A percentile compares a stretch with the other conserved stretches of the same genome.
Conservation (phyloP, 148 eudicot species). For the Amaranthus cruentus region DNA sequence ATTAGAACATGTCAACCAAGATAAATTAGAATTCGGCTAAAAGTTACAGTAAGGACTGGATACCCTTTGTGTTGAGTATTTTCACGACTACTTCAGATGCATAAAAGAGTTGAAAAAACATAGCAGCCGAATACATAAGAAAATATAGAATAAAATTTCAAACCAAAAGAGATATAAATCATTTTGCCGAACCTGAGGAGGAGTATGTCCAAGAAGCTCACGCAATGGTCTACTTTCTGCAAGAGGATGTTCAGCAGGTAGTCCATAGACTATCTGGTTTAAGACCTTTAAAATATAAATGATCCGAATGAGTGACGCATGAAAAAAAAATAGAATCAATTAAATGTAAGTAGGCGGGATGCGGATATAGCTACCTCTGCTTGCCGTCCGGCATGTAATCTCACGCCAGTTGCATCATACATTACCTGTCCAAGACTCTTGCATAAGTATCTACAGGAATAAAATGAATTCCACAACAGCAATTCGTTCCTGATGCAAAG, state of each 20-base stretch:
- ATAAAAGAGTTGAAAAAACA: neutral
- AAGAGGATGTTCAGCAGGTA: conserved; percentile 97
- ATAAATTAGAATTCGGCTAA: no score
- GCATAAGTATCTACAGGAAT: conserved; percentile 5
- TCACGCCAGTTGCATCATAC: conserved; percentile 97
- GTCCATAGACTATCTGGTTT: conserved; percentile 95
- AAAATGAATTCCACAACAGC: neutral
- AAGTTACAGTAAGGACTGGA: no score
- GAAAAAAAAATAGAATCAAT: neutral
- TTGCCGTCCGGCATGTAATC: conserved; percentile 97
- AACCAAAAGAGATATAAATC: neutral
- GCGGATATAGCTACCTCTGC: conserved; percentile 60
- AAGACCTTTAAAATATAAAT: conserved; percentile 52
- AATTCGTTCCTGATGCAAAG: neutral
- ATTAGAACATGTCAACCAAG: no score
- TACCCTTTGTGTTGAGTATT: neutral
- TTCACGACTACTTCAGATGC: neutral
- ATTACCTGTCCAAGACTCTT: conserved; percentile 62
- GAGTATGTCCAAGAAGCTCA: conserved; percentile 97
- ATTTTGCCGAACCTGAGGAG: conserved; percentile 59
- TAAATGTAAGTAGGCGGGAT: neutral
- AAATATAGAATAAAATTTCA: neutral
- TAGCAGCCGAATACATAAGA: neutral
- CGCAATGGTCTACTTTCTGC: conserved; percentile 91
- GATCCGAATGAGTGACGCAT: conserved; percentile 4